Percentiles rank a stretch among this genome's conserved stretches.
These are phyloP conservation scores for Tetrapisispora fleetii DNA, from an alignment of 805 yeast species.

Conservation along the genomic window DNA sequence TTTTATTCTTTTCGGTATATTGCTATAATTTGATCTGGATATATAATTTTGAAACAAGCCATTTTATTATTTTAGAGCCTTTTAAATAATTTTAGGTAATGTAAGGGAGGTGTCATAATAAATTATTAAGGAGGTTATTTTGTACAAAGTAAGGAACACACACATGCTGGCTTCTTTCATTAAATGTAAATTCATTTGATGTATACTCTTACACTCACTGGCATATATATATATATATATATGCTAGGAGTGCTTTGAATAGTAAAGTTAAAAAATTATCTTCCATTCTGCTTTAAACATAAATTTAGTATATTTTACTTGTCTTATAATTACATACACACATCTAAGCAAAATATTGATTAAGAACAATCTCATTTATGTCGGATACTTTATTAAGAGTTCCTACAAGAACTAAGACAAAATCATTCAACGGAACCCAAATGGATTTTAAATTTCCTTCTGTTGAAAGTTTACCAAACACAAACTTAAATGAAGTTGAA, in stretches of 20 bases:
- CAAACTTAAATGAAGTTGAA: constrained; percentile 12
- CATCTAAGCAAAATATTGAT: neutral
- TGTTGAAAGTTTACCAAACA: constrained; percentile 15
- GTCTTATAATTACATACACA: neutral
- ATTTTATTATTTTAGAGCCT: too few species aligned
- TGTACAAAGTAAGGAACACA: too few species aligned
- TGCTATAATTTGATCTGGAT: too few species aligned
- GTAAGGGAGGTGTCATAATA: too few species aligned
- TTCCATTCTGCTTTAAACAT: too few species aligned
- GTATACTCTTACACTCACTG: neutral
- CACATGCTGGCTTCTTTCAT: too few species aligned
- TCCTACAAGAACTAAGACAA: constrained; percentile 30
- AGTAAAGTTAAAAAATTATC: too few species aligned
- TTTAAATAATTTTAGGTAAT: too few species aligned
- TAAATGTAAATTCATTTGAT: too few species aligned
- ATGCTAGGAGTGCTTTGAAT: neutral
- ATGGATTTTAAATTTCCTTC: constrained; percentile 33
- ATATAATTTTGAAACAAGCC: too few species aligned
- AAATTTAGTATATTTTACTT: neutral
- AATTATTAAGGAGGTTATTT: too few species aligned
- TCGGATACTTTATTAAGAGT: constrained; percentile 18
- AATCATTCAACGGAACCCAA: constrained; percentile 33
- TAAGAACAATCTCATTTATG: neutral
- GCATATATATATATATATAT: neutral
- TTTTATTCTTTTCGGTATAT: too few species aligned